Evolutionary conservation across 2,329 filamentous ascomycete genomes (phyloP), one percentile per base, ranked within the genome.

Genomic region (Neoscytalidium dimidiatum): DNA sequence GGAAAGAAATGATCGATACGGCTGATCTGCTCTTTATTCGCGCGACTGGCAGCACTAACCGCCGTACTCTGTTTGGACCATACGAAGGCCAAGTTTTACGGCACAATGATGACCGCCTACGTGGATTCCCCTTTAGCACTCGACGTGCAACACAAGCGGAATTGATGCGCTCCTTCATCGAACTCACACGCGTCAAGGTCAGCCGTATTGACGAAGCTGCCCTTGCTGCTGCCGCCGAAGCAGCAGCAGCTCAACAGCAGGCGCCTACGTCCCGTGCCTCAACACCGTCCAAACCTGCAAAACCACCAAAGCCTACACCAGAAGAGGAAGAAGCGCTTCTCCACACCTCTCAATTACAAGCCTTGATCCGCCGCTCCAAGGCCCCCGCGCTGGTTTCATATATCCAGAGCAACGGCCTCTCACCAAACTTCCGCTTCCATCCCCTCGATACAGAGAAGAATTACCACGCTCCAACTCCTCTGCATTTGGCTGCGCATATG

Each of bases 61-160:
- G 94, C 52, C 85, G 91, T 69, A 97, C 93, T 0, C 79, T 99
- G 0, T 98, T 96, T 71, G 93, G 94, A 0, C 92, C 92, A 0
- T 96, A 98, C 72, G 94, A 98, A 2, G 92, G 88, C 1, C 93
- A 97, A 73, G 88, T 97, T 1, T 78, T 99, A 62, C 88, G 84
- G 65, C 85, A 88, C 11, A 92, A 92, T 67, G 95, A 99, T 72
- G 82, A 88, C 0, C 85, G 95, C 38, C 84, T 97, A 71, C 86
- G 95, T 64, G 90, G 92, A 0, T 97, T 99, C 68, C 95, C 95
- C 0, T 99, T 99, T 77, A 97, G 86, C 75, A 99, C 95, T 8
- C 86, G 93, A 13, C 85, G 95, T 65, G 92, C 95, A 0, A 99
- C 95, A 0, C 94, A 98, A 73, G 92, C 90, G 53, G 95, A 99